Evolutionary conservation across 768 basidiomycete species (phyloP), one percentile per base, ranked within the genome.

Genomic region (Holtermannia corniformis): DNA sequence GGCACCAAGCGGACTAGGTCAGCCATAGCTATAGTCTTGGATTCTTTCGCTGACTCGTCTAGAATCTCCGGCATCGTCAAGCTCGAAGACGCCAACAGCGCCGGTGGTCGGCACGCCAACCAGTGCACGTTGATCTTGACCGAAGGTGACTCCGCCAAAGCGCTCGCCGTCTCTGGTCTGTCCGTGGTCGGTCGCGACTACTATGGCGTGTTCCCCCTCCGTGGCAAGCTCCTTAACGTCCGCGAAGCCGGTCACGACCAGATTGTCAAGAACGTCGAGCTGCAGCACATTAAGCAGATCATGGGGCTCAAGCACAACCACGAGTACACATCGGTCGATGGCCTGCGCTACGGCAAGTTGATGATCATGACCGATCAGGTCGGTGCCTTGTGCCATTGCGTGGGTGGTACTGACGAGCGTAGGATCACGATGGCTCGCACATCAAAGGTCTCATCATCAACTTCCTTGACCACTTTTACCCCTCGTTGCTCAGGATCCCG

Each of bases 361-460:
- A 99, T 99, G 95, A 88, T 99, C 62, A 99, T 99, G 95, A 89
- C 95, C 3, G 95, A 99, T 84, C 93, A 96, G 81, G 91, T 89
- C 49, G 45, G 79, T 72, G 16, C 10, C 7, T 3, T 24, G 21
- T n/a, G 3, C 10, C 3, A 24, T 52, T 3, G 49, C n/a, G 40
- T 25, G 19, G 19, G 14, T 4, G 13, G n/a, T 14, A 23, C 23
- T 47, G 24, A 47, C 45, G 25, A 47, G 16, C 21, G 43, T 67
- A 95, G 90, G 95, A 99, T 81, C 90, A 97, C 74, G 95, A 99
- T 74, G 95, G 95, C 48, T 97, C 95, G n/a, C 95, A 99, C 75
- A 99, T 99, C 76, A 99, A 99, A 73, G 95, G 95, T n/a, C 80
- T 97, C 5, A 78, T 99, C 46, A 92, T 99, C 76, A 99, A 99